Base-by-base conservation (phyloP, 2,329 filamentous ascomycete genomes). In the Xylariaceae sp. region DNA sequence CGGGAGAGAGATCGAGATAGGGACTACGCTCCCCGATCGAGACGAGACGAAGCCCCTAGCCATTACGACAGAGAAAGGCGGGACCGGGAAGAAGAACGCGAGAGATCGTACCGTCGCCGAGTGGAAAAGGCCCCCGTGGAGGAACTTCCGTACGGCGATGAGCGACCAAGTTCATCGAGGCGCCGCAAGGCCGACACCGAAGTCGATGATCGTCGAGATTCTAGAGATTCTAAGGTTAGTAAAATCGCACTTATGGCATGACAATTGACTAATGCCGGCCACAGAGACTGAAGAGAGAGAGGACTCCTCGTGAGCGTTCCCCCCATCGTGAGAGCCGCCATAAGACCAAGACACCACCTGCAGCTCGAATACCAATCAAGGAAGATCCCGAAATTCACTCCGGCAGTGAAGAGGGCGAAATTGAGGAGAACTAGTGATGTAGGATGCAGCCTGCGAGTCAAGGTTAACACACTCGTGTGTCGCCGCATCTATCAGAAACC, bases 401-500 rank as follows among this genome's bases (percentile, higher is more conserved):
- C 51, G 94, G 94, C 46, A 96, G 91, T 64, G 94, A 99, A 72
- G 94, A 99, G 71, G 94, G 94, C 45, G 94, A 99, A 74, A 97
- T 99, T 61, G 94, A 96, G 70, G 91, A 97, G 75, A 81, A 83
- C 59, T 82, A 73, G 22, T 27, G 22, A 27, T 27, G 22, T 27
- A 27, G 22, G 22, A 27, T 27, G 22, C 22, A 27, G 7, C 22
- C 22, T 27, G 64, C 41, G 27, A 30, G n/a, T 17, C 27, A 51
- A 44, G 31, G 27, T 41, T 17, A 44, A 42, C 30, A 44, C 33
- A 52, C 11, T 30, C 14, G 47, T 43, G 45, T 48, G 17, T 51
- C 44, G 45, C 40, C 44, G 48, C 51, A 36, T 30, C 47, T 41
- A 47, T 36, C 40, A 42, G 27, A 45, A 47, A 35, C 22, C 47